Evolutionary conservation across 768 basidiomycete species (phyloP), one percentile per base, ranked within the genome.

Genomic region (Pulveroboletus sp.): DNA sequence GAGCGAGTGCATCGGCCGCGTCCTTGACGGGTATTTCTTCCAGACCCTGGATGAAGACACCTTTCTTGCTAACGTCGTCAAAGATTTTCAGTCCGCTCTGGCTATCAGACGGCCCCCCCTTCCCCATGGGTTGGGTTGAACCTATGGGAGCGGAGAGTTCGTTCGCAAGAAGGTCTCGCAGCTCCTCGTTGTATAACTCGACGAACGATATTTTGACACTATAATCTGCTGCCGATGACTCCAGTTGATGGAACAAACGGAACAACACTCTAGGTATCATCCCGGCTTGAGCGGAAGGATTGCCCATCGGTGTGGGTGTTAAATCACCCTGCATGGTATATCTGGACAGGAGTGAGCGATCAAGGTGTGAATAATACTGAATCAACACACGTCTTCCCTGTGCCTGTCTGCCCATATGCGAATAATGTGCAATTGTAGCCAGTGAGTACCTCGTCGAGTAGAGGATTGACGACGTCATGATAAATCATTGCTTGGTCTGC

Each of bases 301-400:
- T 91, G 2, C 91, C 90, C 74, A 91, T 81, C 0, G 87, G 84
- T 0, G 91, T 90, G 1, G 82, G 85, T 3, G 74, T 73, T 20
- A 97, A 72, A 64, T 99, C 94, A 14, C 97, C 97, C 69, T 97
- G 94, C 97, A 98, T 99, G 4, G 97, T 99, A 63, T 94, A 88
- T 37, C 85, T 90, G 57, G 33, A 12, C 39, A 23, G n/a, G 27
- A n/a, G 17, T 69, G 32, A 64, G 51, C 8, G 24, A 9, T 35
- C 2, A 44, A 40, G 16, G 40, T 19, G 49, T 17, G 23, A 39
- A 9, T 29, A 25, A 43, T 41, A n/a, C 37, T 9, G 23, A 43
- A 29, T 31, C 14, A 4, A 74, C 90, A 59, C 65, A 97, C 92
- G 97, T 98, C 73, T 99, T 99, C 19, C 97, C 97, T 0, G 97